Percentiles rank a stretch among this genome's conserved stretches.
Evolutionary conservation across 306 rosid species (phyloP).

Genomic region (Pyrus communis): DNA sequence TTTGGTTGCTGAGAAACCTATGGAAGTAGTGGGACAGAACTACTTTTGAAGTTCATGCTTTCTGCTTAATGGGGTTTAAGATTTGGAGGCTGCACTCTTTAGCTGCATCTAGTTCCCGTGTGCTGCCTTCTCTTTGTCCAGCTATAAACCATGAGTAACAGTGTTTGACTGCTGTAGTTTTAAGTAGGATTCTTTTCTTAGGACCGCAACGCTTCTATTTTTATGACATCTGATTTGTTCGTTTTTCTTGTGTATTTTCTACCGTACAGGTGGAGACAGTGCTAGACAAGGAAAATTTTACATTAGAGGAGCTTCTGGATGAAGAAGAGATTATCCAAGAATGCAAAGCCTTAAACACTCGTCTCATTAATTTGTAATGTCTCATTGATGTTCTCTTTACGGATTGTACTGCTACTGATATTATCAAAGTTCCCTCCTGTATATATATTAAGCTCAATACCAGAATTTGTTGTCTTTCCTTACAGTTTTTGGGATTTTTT

Average conservation of each 20-base stretch:
- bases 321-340: conserved; percentile 99
- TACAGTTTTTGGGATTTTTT: not conserved
- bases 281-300: conserved; percentile 85
- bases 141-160: not conserved
- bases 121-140: not conserved
- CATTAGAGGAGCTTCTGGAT: conserved; percentile 94
- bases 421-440: not conserved
- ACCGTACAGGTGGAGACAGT: conserved; percentile 73
- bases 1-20: not conserved
- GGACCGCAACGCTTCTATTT: not conserved
- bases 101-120: not conserved
- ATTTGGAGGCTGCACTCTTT: not conserved
- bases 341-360: conserved; percentile 97
- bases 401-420: not conserved
- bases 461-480: not conserved
- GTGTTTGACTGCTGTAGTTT: not conserved
- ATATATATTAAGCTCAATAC: not conserved
- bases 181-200: not conserved
- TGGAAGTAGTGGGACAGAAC: not conserved
- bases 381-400: conserved; percentile 3
- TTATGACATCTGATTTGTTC: not conserved
- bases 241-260: not conserved
- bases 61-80: not conserved
- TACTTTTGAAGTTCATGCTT: not conserved
- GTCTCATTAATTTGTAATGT: conserved; percentile 85